Conservation (phyloP, 1,284 basidiomycete genomes). For the Lignosus rhinocerotis region DNA sequence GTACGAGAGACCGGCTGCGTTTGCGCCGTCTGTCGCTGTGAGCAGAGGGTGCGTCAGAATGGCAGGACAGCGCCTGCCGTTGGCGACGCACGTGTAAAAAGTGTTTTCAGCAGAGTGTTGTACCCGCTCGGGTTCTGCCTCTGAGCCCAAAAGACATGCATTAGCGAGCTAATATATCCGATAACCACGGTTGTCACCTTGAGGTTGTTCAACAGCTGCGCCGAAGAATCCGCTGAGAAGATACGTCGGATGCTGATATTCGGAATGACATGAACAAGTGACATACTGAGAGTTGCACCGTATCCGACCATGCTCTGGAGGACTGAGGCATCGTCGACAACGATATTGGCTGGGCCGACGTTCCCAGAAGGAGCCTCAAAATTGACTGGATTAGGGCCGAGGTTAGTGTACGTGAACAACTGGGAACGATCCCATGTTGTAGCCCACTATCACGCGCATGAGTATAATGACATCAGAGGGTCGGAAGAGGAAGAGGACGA, state of each 20-base stretch:
- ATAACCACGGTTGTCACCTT: slow-evolving; percentile 37
- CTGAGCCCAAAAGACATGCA: slow-evolving; percentile 26
- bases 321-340: slow-evolving; percentile 40
- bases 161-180: not conserved
- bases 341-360: slow-evolving; percentile 46
- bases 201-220: slow-evolving; percentile 43
- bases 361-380: slow-evolving; percentile 39
- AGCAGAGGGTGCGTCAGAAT: not conserved
- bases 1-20: slow-evolving; percentile 49
- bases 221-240: slow-evolving; percentile 49
- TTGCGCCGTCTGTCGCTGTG: slow-evolving; percentile 45
- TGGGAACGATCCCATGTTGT: slow-evolving; percentile 40
- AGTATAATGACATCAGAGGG: not conserved
- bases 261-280: not conserved
- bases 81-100: slow-evolving; percentile 44
- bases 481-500: not conserved
- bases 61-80: no score
- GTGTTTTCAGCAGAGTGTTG: slow-evolving; percentile 44
- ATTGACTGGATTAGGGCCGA: slow-evolving; percentile 36
- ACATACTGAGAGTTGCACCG: slow-evolving; percentile 48
- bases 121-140: slow-evolving; percentile 43
- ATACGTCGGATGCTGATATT: not conserved
- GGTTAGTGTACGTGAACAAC: slow-evolving; percentile 37
- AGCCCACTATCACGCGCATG: slow-evolving; percentile 31
- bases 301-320: slow-evolving; percentile 51